These are phyloP conservation scores for Epichloe bromicola DNA, from an alignment of 2,329 filamentous ascomycete species.

Conservation along the genomic window DNA sequence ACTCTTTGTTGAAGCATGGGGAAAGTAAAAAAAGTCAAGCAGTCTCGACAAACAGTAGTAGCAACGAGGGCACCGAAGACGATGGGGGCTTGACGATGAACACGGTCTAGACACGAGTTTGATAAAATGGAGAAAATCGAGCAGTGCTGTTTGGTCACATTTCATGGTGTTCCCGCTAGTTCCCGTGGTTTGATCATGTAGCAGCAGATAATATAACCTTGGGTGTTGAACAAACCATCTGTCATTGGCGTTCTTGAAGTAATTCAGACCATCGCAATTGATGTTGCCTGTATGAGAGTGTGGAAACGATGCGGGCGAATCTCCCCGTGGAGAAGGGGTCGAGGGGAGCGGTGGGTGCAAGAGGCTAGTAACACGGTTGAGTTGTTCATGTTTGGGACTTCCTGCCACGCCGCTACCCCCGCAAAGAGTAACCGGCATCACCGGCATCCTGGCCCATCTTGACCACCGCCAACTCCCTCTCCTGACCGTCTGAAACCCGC, in stretches of 20 bases:
- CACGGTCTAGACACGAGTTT: conserved; percentile 1
- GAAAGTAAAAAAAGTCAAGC: not conserved
- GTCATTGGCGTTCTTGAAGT: too few species aligned
- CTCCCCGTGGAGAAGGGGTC: conserved; percentile 4
- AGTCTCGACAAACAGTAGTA: not conserved
- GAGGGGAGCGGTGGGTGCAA: conserved; percentile 5
- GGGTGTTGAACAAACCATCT: too few species aligned
- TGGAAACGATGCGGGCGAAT: conserved; percentile 8
- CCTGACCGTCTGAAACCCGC: too few species aligned
- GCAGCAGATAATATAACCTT: too few species aligned
- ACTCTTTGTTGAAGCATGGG: not conserved
- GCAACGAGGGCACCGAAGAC: conserved; percentile 17
- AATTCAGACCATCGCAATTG: too few species aligned
- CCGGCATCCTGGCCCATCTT: conserved; percentile 46
- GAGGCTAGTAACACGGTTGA: not conserved
- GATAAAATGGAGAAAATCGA: not conserved
- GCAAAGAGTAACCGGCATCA: conserved; percentile 34
- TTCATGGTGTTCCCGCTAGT: not conserved
- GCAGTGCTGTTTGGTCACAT: not conserved
- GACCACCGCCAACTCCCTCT: conserved; percentile 26
- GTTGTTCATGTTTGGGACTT: conserved; percentile 25
- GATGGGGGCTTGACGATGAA: conserved; percentile 28
- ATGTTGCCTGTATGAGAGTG: not conserved
- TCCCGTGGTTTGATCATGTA: not conserved
- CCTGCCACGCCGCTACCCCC: too few species aligned